A percentile compares a stretch with the other conserved stretches of the same genome.
phyloP scores from a whole-genome alignment of 305 asterid species.

The Coffea humblotiana region DNA sequence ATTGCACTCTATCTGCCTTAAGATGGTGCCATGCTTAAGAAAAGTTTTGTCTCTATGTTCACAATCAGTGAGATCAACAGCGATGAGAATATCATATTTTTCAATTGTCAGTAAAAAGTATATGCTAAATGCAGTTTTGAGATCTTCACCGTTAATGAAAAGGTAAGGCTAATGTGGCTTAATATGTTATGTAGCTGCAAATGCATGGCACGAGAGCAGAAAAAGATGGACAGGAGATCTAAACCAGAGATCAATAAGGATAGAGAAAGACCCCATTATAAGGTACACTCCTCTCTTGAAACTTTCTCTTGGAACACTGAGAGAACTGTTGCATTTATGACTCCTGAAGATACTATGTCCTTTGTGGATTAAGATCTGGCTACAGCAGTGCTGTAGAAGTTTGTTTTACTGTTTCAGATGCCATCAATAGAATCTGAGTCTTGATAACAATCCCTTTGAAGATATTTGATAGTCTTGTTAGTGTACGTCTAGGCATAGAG shows the following conservation, averaged over 20 bases:
- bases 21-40: neutral
- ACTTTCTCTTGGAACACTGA: neutral
- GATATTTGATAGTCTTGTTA: neutral
- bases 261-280: conserved; percentile 68
- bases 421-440: neutral
- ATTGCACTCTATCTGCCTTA: neutral
- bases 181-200: conserved; percentile 56
- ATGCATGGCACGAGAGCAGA: conserved; percentile 80
- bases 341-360: neutral
- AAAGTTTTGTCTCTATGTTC: neutral
- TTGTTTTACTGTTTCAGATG: conserved; percentile 1
- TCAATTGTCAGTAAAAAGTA: neutral
- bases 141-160: neutral
- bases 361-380: neutral
- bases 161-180: conserved; percentile 1
- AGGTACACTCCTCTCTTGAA: conserved; percentile 41
- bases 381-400: neutral
- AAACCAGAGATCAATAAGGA: conserved; percentile 45
- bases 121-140: neutral
- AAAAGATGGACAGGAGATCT: conserved; percentile 72
- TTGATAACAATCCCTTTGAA: neutral
- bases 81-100: neutral
- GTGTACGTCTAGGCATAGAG: neutral
- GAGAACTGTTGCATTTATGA: neutral
- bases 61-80: neutral